Evolutionary conservation across 305 asterid genomes (phyloP).

Genomic region (Fraxinus floribunda): DNA sequence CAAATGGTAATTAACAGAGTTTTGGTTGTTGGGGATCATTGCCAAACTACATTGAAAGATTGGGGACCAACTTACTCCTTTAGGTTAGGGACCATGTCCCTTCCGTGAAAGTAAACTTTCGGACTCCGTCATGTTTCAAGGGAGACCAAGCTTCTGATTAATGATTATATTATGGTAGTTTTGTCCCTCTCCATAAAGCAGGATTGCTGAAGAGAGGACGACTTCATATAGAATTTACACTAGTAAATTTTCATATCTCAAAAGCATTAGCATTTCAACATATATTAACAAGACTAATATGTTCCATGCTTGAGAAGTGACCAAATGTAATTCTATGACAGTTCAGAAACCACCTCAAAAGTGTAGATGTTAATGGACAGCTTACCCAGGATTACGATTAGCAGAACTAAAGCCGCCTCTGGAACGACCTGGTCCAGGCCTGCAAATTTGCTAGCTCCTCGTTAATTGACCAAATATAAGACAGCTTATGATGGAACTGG

Average conservation of each 20-base stretch:
- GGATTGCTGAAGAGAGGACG: background rate
- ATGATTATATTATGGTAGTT: background rate
- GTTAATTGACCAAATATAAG: background rate
- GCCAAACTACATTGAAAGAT: background rate
- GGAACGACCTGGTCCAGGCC: conserved; percentile 55
- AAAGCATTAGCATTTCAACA: background rate
- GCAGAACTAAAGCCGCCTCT: conserved; percentile 49
- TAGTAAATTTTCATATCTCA: background rate
- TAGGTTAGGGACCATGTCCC: background rate
- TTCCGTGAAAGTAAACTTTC: background rate
- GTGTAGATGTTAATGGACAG: background rate
- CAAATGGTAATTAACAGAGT: background rate
- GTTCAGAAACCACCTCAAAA: background rate
- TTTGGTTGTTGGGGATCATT: background rate
- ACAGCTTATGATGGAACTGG: background rate
- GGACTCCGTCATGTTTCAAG: background rate
- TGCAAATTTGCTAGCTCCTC: conserved; percentile 26
- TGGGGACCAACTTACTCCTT: background rate
- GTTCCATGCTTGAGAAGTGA: conserved; percentile 1
- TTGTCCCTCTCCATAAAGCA: background rate
- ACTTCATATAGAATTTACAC: background rate
- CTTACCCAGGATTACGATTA: conserved; percentile 57
- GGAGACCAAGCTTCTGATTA: background rate
- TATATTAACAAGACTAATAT: background rate
- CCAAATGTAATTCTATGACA: background rate